These are phyloP conservation scores for Metroxylon sagu DNA, from an alignment of 176 grass and related monocot species.

Conservation along the genomic window DNA sequence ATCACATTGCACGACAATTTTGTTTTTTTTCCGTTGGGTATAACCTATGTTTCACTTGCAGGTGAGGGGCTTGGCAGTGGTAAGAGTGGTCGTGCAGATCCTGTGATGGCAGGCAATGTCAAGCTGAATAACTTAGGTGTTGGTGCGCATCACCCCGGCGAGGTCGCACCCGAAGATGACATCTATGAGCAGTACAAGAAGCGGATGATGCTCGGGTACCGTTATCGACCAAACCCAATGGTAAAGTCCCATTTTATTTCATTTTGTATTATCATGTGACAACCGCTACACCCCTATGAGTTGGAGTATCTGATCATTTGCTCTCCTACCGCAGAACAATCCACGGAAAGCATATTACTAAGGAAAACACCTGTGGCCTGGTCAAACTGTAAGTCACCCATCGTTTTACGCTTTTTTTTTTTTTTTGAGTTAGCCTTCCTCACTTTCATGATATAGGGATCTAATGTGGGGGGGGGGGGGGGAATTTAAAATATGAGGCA, in stretches of 20 bases:
- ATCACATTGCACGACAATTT: too few relatives aligned
- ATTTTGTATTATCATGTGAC: neutral
- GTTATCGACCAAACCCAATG: slow-evolving; percentile 82
- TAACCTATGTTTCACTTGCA: slow-evolving; percentile 29
- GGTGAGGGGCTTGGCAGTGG: slow-evolving; percentile 96
- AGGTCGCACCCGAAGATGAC: slow-evolving; percentile 79
- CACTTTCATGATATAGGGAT: too few relatives aligned
- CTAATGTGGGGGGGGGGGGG: too few relatives aligned
- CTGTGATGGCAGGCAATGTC: slow-evolving; percentile 89
- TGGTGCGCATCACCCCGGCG: slow-evolving; percentile 68
- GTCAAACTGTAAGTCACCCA: too few relatives aligned
- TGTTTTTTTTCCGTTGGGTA: neutral
- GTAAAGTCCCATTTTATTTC: slow-evolving; percentile 18
- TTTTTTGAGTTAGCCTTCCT: too few relatives aligned
- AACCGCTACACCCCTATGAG: neutral
- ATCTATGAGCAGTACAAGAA: slow-evolving; percentile 99
- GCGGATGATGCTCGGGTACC: slow-evolving; percentile 98
- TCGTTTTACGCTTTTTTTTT: too few relatives aligned
- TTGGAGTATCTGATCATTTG: neutral
- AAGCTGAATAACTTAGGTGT: slow-evolving; percentile 87
- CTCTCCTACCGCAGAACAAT: slow-evolving; percentile 53
- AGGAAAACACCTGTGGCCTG: neutral
- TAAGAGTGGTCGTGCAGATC: slow-evolving; percentile 63
- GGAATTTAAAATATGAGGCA: too few relatives aligned
- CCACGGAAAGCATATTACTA: slow-evolving; percentile 84